Percentiles rank a stretch among this genome's conserved stretches.
These are phyloP conservation scores for Zea mays DNA, from an alignment of 176 grass and related monocot species.

Conservation along the genomic window DNA sequence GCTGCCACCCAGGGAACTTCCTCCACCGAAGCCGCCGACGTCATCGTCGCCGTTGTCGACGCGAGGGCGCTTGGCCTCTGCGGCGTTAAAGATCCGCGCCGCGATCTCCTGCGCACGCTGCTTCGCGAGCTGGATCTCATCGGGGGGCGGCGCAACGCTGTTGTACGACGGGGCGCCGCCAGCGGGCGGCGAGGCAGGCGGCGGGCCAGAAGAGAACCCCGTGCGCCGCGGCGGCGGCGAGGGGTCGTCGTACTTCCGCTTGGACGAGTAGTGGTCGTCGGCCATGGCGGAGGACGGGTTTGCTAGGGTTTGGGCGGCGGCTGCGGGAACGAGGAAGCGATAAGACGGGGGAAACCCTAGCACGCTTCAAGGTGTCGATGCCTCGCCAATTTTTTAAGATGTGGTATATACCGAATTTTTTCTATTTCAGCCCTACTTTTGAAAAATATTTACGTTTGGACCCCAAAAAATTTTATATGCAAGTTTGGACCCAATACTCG, in stretches of 20 bases:
- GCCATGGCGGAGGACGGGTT: constrained; percentile 49
- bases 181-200: constrained; percentile 45
- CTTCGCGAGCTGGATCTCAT: constrained; percentile 94
- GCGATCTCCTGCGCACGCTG: constrained; percentile 93
- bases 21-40: constrained; percentile 30
- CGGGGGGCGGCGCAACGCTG: constrained; percentile 68
- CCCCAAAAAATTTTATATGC: no score
- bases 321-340: constrained; percentile 21
- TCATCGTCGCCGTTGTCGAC: constrained; percentile 60
- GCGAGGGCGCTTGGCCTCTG: constrained; percentile 93
- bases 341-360: constrained; percentile 52
- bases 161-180: constrained; percentile 54
- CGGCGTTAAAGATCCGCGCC: constrained; percentile 81
- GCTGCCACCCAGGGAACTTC: constrained; percentile 1
- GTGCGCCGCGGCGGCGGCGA: constrained; percentile 56
- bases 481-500: no score
- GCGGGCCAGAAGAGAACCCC: constrained; percentile 76
- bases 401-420: no score
- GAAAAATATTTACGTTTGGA: no score
- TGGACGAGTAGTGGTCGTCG: constrained; percentile 75
- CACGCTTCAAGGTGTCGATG: neutral
- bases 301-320: constrained; percentile 45
- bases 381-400: no score
- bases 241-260: constrained; percentile 86
- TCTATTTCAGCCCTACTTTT: no score